phyloP scores from a whole-genome alignment of 2,329 filamentous ascomycete genomes.

The Tympanopsis confertula region DNA sequence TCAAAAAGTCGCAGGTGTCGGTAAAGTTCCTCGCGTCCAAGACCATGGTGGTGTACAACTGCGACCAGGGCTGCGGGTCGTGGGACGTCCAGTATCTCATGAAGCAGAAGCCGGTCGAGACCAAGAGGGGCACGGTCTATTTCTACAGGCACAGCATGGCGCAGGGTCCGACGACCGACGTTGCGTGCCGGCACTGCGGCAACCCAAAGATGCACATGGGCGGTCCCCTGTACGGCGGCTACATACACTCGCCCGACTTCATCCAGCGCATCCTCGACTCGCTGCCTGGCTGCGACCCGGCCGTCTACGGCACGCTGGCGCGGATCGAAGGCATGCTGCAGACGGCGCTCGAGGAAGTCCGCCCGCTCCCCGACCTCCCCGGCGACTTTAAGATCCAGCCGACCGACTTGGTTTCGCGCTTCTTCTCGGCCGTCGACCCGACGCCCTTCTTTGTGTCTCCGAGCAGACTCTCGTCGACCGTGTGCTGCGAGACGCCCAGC shows the following conservation, averaged over 20 bases:
- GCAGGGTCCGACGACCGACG: constrained; percentile 54
- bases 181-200: constrained; percentile 70
- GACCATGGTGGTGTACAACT: constrained; percentile 87
- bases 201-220: constrained; percentile 70
- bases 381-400: not conserved
- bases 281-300: constrained; percentile 52
- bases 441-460: constrained; percentile 82
- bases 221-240: constrained; percentile 90
- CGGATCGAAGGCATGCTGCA: constrained; percentile 86
- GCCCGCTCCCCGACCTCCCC: not conserved
- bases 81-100: constrained; percentile 76
- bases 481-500: constrained; percentile 72
- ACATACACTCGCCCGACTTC: constrained; percentile 74
- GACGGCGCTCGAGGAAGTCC: constrained; percentile 70
- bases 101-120: constrained; percentile 50
- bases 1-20: constrained; percentile 67
- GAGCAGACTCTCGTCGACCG: constrained; percentile 58
- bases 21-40: constrained; percentile 87
- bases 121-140: constrained; percentile 60
- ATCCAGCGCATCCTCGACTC: constrained; percentile 66
- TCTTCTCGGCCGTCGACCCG: constrained; percentile 51
- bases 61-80: constrained; percentile 80
- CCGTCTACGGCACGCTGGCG: constrained; percentile 67
- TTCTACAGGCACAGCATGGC: constrained; percentile 73
- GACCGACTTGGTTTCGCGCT: constrained; percentile 32